Evolutionary conservation across 441 rosid genomes (phyloP), one percentile per base, ranked within the genome.

Genomic region (Syzygium syzygioides): DNA sequence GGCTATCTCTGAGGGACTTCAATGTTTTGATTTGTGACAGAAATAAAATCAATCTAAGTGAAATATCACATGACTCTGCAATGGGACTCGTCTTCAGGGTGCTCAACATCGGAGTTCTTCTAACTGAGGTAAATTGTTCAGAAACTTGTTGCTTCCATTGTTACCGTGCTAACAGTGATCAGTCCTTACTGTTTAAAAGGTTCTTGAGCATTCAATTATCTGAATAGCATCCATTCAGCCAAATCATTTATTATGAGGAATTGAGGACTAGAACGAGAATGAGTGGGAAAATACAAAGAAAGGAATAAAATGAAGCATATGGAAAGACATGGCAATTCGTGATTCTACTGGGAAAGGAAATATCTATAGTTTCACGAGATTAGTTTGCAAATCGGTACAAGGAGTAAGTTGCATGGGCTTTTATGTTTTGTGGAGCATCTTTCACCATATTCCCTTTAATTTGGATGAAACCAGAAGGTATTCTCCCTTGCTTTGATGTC

Each of bases 51-150:
- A 98, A 98, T 90, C 91, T 98, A 84, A 97, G 96, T 87, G 98
- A 95, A 92, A 96, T 98, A 90, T 98, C 99, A 9, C 99, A 96
- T 83, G 94, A 97, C 87, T 96, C 99, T 60, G 99, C 99, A 30
- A 96, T 95, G 86, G 98, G 98, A 25, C 98, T 98, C 19, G 94
- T 97, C 90, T 90, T 87, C 55, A 92, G 93, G 87, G 97, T 93
- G 87, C 93, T 96, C 41, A 94, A 91, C 92, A 89, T 92, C 93
- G 99, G 99, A 86, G 96, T 95, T 91, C 95, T 98, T 90, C 91
- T 96, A 15, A 95, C 98, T 34, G 98, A 97, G 98, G 99, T 96
- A 83, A 86, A 87, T 79, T 18, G 50, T 62, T 87, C 79, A 89
- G 86, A 66, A 48, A 84, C 89, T 32, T 12, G 30, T 87, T 87